phyloP scores from a whole-genome alignment of 176 grass and related monocot genomes.

The Thinopyrum elongatum region DNA sequence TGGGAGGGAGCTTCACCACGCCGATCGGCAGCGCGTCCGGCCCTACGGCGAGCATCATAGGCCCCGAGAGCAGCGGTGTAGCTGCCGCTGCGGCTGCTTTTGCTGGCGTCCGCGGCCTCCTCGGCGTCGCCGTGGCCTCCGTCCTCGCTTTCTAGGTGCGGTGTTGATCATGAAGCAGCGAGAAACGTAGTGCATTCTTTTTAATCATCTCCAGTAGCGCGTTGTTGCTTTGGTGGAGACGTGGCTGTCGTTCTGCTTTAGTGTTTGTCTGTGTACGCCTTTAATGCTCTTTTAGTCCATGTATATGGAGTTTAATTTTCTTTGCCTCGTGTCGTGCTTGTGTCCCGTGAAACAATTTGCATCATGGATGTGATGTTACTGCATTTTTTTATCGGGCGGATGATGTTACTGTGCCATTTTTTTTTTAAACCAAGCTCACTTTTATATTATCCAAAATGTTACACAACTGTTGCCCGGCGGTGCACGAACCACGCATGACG shows the following conservation, averaged over 20 bases:
- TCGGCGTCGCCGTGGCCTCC: slow-evolving; percentile 25
- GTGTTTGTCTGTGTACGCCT: neutral
- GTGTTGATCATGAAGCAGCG: neutral
- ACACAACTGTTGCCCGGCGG: no score
- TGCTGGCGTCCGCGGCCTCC: neutral
- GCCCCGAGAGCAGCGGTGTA: neutral
- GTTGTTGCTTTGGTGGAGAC: neutral
- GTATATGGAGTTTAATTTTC: slow-evolving; percentile 8
- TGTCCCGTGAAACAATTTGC: neutral
- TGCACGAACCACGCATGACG: no score
- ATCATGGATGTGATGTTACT: neutral
- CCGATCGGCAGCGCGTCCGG: slow-evolving; percentile 32
- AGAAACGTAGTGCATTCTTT: neutral
- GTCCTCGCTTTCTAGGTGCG: slow-evolving; percentile 10
- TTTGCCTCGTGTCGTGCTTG: neutral
- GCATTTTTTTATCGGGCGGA: no score
- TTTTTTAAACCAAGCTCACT: no score
- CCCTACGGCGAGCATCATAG: slow-evolving; percentile 28
- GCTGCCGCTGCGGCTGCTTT: neutral
- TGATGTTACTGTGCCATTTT: no score
- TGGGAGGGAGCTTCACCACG: slow-evolving; percentile 40
- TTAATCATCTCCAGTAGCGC: neutral
- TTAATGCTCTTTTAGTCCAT: neutral
- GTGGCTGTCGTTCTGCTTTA: neutral
- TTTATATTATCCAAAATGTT: no score